Percentiles rank a stretch among this genome's conserved stretches.
Conservation (phyloP, 1,284 basidiomycete genomes). For the Ustanciosporium gigantosporum region DNA sequence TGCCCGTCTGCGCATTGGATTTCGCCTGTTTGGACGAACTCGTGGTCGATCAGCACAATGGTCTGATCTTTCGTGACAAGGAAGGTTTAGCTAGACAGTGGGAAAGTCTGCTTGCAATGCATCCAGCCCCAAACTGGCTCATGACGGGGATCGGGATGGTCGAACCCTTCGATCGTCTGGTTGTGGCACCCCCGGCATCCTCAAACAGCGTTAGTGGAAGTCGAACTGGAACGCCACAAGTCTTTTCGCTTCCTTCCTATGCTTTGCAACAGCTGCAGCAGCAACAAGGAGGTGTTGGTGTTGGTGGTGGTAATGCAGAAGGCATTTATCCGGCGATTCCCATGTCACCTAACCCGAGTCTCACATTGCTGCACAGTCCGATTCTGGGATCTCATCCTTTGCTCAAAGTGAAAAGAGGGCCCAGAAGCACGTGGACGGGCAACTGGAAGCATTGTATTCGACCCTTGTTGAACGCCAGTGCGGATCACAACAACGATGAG, state of each 20-base stretch:
- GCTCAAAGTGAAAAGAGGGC: background rate
- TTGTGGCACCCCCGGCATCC: too few species aligned
- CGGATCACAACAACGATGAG: background rate
- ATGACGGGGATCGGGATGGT: conserved; percentile 12
- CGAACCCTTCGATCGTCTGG: conserved; percentile 14
- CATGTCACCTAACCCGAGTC: conserved; percentile 28
- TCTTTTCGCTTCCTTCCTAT: too few species aligned
- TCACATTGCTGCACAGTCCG: conserved; percentile 42
- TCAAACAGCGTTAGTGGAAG: too few species aligned
- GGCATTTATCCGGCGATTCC: conserved; percentile 1
- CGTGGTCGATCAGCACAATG: conserved; percentile 80
- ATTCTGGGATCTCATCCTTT: conserved; percentile 2
- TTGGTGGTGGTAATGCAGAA: background rate
- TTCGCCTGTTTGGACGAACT: conserved; percentile 87
- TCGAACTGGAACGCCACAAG: too few species aligned
- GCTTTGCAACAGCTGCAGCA: too few species aligned
- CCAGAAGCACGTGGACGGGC: conserved; percentile 35
- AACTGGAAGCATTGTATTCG: conserved; percentile 51
- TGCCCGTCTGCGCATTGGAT: conserved; percentile 87
- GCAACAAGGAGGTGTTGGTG: background rate
- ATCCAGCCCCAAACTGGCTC: conserved; percentile 24
- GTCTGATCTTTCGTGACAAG: conserved; percentile 74
- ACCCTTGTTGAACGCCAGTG: conserved; percentile 12
- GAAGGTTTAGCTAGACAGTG: conserved; percentile 74
- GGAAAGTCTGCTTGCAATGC: conserved; percentile 60